Conservation (phyloP, 106 monocot genomes). For the Alisma plantagoaquatica region DNA sequence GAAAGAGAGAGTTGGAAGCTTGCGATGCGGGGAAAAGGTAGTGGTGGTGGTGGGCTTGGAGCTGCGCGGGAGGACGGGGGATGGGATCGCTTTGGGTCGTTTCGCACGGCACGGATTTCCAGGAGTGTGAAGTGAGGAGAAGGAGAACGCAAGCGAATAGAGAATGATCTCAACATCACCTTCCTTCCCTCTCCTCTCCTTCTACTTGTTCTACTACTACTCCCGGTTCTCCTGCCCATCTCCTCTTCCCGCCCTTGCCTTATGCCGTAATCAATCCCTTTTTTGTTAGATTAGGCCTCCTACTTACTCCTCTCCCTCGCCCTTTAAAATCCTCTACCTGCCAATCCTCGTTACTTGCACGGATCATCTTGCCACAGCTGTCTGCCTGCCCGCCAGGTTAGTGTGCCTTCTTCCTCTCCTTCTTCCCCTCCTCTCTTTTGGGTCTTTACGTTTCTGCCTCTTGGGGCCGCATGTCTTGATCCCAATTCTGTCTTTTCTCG, state of each 20-base stretch:
- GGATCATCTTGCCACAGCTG: no score
- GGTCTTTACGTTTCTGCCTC: background rate
- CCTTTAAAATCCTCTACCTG: no score
- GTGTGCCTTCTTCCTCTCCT: background rate
- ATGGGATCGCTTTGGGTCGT: constrained; percentile 7
- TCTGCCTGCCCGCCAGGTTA: no score
- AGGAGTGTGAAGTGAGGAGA: constrained; percentile 7
- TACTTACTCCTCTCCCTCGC: no score
- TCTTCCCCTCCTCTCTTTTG: background rate
- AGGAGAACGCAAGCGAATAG: background rate
- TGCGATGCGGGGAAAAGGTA: background rate
- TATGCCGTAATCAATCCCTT: constrained; percentile 5
- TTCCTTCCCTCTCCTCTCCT: no score
- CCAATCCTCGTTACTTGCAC: no score
- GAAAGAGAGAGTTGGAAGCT: background rate
- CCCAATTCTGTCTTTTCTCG: no score
- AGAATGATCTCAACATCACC: no score
- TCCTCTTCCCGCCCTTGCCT: background rate
- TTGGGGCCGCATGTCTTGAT: background rate
- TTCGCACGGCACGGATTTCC: constrained; percentile 10
- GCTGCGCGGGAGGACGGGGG: constrained; percentile 3
- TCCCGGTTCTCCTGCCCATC: background rate
- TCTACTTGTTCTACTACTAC: no score
- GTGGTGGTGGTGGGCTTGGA: background rate
- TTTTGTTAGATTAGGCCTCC: no score